Percentiles rank a stretch among this genome's conserved stretches.
Evolutionary conservation across 768 basidiomycete species (phyloP).

Genomic region (Trametes cinnabarina): DNA sequence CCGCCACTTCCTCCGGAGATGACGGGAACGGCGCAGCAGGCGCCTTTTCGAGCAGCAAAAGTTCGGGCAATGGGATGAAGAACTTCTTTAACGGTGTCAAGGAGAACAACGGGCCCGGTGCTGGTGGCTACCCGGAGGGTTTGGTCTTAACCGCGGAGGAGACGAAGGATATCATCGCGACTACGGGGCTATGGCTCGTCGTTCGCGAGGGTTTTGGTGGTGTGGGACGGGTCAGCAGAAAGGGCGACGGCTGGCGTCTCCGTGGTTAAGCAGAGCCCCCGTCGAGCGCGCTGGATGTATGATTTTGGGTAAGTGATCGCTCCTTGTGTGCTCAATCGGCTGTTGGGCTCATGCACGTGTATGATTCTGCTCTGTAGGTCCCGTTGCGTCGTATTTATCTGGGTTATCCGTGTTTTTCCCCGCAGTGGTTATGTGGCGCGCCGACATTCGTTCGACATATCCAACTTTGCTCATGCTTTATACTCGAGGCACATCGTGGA

Average conservation of each 20-base stretch:
- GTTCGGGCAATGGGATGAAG: slow-evolving; percentile 14
- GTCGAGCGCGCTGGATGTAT: neutral
- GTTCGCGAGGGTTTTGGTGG: slow-evolving; percentile 93
- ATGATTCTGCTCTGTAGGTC: slow-evolving; percentile 1
- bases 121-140: slow-evolving; percentile 32
- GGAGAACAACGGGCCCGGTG: slow-evolving; percentile 9
- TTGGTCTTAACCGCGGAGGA: slow-evolving; percentile 82
- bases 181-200: slow-evolving; percentile 87
- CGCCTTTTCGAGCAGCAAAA: slow-evolving; percentile 23
- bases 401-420: too few relatives aligned
- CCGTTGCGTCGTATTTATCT: neutral
- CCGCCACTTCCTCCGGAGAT: slow-evolving; percentile 18
- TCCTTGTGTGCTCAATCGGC: neutral
- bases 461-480: too few relatives aligned
- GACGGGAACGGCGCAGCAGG: slow-evolving; percentile 19
- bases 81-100: slow-evolving; percentile 3
- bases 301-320: neutral
- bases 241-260: slow-evolving; percentile 79
- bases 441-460: too few relatives aligned
- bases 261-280: slow-evolving; percentile 41
- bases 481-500: too few relatives aligned
- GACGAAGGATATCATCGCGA: slow-evolving; percentile 88
- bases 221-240: slow-evolving; percentile 73
- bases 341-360: neutral
- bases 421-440: too few relatives aligned